A percentile compares a stretch with the other conserved stretches of the same genome.
Conservation (phyloP, 2,329 filamentous ascomycete species). For the Stagonosporopsis cucurbitacearum region DNA sequence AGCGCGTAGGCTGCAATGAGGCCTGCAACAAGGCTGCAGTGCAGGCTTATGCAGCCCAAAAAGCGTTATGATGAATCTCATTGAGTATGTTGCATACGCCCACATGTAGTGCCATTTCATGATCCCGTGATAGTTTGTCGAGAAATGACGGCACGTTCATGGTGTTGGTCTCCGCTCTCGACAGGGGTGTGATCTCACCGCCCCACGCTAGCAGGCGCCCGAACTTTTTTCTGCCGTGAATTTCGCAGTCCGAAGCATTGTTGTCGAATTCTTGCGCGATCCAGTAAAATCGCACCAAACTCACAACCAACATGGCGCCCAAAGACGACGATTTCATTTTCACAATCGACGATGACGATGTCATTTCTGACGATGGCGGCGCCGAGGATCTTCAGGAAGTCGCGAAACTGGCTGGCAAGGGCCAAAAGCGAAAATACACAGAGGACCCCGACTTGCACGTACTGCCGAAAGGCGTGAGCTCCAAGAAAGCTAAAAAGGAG, state of each 20-base stretch:
- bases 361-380: conserved; percentile 47
- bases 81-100: background rate
- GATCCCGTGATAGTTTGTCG: background rate
- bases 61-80: background rate
- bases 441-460: conserved; percentile 39
- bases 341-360: conserved; percentile 50
- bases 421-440: conserved; percentile 47
- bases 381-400: conserved; percentile 35
- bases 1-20: conserved; percentile 9
- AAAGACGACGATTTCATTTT: conserved; percentile 50
- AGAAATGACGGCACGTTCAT: background rate
- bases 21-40: conserved; percentile 6
- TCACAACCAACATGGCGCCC: conserved; percentile 37
- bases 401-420: conserved; percentile 41
- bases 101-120: background rate
- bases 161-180: background rate
- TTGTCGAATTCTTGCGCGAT: conserved; percentile 9
- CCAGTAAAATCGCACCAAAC: background rate
- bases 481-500: conserved; percentile 49
- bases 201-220: conserved; percentile 8
- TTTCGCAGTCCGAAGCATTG: conserved; percentile 1
- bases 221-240: conserved; percentile 33
- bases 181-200: conserved; percentile 12
- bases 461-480: conserved; percentile 34
- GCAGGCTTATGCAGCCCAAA: background rate